These are phyloP conservation scores for Glonium stellatum DNA, from an alignment of 495 filamentous ascomycete species.

Conservation along the genomic window DNA sequence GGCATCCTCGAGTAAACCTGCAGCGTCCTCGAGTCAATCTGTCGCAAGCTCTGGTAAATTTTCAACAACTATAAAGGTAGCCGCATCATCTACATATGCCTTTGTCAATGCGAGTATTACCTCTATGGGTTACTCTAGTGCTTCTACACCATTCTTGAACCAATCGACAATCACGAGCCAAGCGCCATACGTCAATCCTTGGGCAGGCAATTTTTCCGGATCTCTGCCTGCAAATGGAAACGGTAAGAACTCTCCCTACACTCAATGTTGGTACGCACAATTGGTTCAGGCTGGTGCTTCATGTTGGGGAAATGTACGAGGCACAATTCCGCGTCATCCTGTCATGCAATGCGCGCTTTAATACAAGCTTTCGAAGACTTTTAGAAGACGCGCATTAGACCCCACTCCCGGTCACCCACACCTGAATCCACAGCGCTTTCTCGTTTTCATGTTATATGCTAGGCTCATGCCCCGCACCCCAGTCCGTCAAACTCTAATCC, in stretches of 20 bases:
- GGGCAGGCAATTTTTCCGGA: constrained; percentile 14
- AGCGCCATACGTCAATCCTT: constrained; percentile 13
- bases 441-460: no score
- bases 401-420: no score
- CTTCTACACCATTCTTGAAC: background rate
- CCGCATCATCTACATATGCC: background rate
- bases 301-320: no score
- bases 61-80: background rate
- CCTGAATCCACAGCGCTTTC: no score
- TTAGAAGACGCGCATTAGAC: no score
- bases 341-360: no score
- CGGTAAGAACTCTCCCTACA: background rate
- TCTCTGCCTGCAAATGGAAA: constrained; percentile 8
- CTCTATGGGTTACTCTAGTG: background rate
- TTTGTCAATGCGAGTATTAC: background rate
- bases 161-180: background rate
- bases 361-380: no score
- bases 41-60: background rate
- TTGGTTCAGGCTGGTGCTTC: no score
- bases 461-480: no score
- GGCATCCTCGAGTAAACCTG: background rate
- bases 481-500: background rate
- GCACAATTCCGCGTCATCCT: no score
- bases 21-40: background rate
- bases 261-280: background rate